phyloP scores from a whole-genome alignment of 768 basidiomycete genomes.

The Russula sp. region DNA sequence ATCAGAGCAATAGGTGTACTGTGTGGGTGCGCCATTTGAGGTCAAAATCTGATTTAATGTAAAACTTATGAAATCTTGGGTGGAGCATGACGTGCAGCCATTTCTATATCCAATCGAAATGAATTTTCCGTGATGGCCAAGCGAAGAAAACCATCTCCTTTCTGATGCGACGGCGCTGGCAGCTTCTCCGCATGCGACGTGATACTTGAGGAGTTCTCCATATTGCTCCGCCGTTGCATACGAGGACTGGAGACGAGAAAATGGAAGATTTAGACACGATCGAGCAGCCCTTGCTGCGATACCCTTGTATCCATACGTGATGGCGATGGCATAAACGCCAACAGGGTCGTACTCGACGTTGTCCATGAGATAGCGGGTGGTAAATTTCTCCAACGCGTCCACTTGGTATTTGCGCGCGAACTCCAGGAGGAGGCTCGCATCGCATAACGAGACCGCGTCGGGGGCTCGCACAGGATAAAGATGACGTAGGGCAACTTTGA shows the following conservation, averaged over 20 bases:
- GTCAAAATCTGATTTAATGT: neutral
- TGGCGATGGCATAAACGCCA: conserved; percentile 12
- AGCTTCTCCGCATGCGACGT: neutral
- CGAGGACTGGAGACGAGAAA: neutral
- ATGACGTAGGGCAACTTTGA: conserved; percentile 12
- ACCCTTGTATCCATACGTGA: neutral
- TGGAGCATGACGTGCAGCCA: neutral
- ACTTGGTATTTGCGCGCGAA: conserved; percentile 17
- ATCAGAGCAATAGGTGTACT: neutral
- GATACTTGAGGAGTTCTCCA: neutral
- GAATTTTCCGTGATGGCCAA: neutral
- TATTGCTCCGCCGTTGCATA: neutral
- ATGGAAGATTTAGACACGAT: neutral
- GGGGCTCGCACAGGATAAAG: conserved; percentile 8
- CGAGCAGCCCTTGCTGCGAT: neutral
- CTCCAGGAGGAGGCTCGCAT: conserved; percentile 1
- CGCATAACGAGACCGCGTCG: neutral
- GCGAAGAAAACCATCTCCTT: neutral
- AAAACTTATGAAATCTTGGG: neutral
- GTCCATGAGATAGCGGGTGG: neutral
- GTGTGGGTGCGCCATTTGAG: no score
- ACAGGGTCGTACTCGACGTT: conserved; percentile 10
- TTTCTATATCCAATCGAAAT: neutral
- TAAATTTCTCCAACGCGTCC: neutral
- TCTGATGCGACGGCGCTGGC: neutral